Evolutionary conservation across 2,329 filamentous ascomycete genomes (phyloP).

Genomic region (Xylariaceae sp.): DNA sequence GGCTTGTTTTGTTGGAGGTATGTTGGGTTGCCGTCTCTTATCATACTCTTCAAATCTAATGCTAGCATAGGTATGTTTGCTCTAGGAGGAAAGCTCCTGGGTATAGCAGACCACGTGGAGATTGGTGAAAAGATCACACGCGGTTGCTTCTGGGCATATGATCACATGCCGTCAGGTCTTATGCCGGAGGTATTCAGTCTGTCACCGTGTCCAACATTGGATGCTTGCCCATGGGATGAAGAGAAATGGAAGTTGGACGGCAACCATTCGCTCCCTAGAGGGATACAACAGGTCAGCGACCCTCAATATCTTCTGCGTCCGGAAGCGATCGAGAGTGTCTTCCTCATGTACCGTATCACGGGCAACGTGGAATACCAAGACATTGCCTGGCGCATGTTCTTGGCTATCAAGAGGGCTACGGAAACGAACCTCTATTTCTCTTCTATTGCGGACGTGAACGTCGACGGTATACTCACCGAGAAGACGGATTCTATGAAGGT

Average conservation of each 20-base stretch:
- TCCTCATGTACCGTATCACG: constrained; percentile 31
- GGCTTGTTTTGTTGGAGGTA: constrained; percentile 63
- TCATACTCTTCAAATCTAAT: no score
- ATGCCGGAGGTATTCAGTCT: constrained; percentile 56
- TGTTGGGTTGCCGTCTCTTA: neutral
- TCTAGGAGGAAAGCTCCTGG: constrained; percentile 59
- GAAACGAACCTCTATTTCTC: constrained; percentile 21
- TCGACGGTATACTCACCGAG: constrained; percentile 7
- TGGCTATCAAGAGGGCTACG: constrained; percentile 26
- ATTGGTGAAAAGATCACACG: constrained; percentile 54
- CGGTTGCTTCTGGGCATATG: constrained; percentile 60
- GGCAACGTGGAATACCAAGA: constrained; percentile 27
- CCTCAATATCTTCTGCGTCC: constrained; percentile 33
- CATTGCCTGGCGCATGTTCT: constrained; percentile 31
- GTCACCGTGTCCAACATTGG: constrained; percentile 37
- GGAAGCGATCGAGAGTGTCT: constrained; percentile 33
- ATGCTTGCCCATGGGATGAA: constrained; percentile 31
- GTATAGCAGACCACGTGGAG: constrained; percentile 47
- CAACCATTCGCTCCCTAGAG: constrained; percentile 6
- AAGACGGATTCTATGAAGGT: constrained; percentile 27
- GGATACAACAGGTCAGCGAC: constrained; percentile 49
- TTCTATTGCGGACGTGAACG: constrained; percentile 14
- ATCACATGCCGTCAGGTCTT: constrained; percentile 50
- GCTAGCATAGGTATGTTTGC: constrained; percentile 51
- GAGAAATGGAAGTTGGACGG: constrained; percentile 9